Evolutionary conservation across 805 yeast species (phyloP).

Genomic region (Pichia scutulata): DNA sequence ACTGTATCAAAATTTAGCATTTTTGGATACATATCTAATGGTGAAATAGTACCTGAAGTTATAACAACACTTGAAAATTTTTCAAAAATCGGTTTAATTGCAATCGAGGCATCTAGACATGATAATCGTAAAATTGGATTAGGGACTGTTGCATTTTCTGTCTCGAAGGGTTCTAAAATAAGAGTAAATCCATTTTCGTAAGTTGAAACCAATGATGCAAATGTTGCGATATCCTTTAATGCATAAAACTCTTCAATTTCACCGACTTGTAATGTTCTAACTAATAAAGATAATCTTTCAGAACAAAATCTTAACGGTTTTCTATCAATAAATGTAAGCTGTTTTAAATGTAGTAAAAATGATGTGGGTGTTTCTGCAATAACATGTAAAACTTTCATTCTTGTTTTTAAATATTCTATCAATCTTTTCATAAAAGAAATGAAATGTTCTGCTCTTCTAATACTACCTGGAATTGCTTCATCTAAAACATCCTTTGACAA

Average conservation of each 20-base stretch:
- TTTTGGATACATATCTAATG: slow-evolving; percentile 96
- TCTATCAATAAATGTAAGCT: slow-evolving; percentile 82
- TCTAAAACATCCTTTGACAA: slow-evolving; percentile 76
- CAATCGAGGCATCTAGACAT: slow-evolving; percentile 95
- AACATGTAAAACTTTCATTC: slow-evolving; percentile 96
- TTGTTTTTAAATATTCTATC: slow-evolving; percentile 87
- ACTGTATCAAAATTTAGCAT: slow-evolving; percentile 93
- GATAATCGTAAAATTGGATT: slow-evolving; percentile 91
- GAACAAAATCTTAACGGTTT: slow-evolving; percentile 91
- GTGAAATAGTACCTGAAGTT: slow-evolving; percentile 97
- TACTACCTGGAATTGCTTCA: slow-evolving; percentile 97
- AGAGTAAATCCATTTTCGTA: slow-evolving; percentile 89
- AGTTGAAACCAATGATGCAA: slow-evolving; percentile 92
- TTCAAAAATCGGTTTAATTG: slow-evolving; percentile 94
- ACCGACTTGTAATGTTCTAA: slow-evolving; percentile 77
- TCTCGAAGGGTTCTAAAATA: slow-evolving; percentile 92
- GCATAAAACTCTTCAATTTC: slow-evolving; percentile 92
- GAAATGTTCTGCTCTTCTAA: slow-evolving; percentile 94
- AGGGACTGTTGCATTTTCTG: slow-evolving; percentile 90
- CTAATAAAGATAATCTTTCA: slow-evolving; percentile 80
- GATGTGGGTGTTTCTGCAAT: slow-evolving; percentile 97
- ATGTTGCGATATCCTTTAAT: slow-evolving; percentile 89
- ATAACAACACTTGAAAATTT: slow-evolving; percentile 86
- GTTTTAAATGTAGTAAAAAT: slow-evolving; percentile 86
- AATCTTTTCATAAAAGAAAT: slow-evolving; percentile 87